These are phyloP conservation scores for Clarireedia paspali DNA, from an alignment of 2,329 filamentous ascomycete species.

Conservation along the genomic window DNA sequence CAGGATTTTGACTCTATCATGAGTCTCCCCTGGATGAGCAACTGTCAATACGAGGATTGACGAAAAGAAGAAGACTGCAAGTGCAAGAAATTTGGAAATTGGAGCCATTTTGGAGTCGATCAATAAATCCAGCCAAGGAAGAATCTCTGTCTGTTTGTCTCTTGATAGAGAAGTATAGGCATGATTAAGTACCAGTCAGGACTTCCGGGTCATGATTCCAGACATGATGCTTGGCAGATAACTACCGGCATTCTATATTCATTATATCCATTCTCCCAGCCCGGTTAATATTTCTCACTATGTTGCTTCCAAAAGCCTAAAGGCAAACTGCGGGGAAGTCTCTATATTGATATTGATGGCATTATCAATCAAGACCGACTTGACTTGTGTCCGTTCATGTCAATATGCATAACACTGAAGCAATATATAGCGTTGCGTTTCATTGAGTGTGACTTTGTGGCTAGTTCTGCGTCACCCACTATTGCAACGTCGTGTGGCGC, in stretches of 20 bases:
- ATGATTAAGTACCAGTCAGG: neutral
- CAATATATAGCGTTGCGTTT: too few species aligned
- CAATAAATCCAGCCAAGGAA: too few species aligned
- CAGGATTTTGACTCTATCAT: slow-evolving; percentile 8
- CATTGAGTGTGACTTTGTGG: too few species aligned
- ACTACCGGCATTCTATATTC: neutral
- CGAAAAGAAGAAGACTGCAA: slow-evolving; percentile 10
- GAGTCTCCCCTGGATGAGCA: slow-evolving; percentile 24
- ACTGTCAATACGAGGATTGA: neutral
- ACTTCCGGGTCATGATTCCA: neutral
- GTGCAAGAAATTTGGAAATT: slow-evolving; percentile 10
- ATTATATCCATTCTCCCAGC: neutral
- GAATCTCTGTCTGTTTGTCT: neutral
- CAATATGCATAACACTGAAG: too few species aligned
- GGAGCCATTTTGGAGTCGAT: slow-evolving; percentile 5
- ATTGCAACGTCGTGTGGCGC: too few species aligned
- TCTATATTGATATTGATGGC: neutral
- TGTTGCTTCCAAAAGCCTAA: neutral
- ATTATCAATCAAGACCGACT: neutral
- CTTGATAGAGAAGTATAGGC: neutral
- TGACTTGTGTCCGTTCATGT: too few species aligned
- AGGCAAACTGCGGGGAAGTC: neutral
- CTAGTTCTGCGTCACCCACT: too few species aligned
- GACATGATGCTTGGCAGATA: neutral
- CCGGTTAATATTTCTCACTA: neutral